phyloP scores from a whole-genome alignment of 371 early-diverging fungal genomes.

The Syncephalis plumigaleata region DNA sequence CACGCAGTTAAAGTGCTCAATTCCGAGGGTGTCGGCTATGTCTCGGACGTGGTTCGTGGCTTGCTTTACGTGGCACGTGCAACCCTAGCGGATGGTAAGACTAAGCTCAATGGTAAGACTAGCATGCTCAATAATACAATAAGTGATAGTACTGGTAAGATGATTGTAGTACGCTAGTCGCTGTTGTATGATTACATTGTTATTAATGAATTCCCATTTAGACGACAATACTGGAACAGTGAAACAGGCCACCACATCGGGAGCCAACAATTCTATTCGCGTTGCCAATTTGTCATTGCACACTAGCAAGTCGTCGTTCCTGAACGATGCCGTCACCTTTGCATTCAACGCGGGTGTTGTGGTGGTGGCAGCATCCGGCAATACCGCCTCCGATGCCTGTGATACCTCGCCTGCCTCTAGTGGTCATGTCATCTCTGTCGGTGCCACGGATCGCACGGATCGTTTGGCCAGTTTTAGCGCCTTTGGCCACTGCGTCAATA shows the following conservation, averaged over 20 bases:
- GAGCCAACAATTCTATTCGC: constrained; percentile 29
- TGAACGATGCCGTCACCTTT: constrained; percentile 17
- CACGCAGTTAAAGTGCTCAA: constrained; percentile 37
- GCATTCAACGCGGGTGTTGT: constrained; percentile 20
- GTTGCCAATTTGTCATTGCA: constrained; percentile 48
- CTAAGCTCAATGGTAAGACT: constrained; percentile 12
- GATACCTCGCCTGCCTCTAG: constrained; percentile 39
- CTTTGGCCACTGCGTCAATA: constrained; percentile 12
- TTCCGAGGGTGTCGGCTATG: constrained; percentile 9
- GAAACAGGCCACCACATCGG: constrained; percentile 43
- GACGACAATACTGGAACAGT: constrained; percentile 34
- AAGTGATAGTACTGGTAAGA: constrained; percentile 26
- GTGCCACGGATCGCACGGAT: constrained; percentile 37
- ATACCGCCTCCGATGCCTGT: constrained; percentile 29
- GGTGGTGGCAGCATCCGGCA: constrained; percentile 49
- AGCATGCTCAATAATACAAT: constrained; percentile 13
- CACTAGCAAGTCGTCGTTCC: constrained; percentile 25
- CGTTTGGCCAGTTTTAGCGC: constrained; percentile 44
- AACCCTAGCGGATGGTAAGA: constrained; percentile 3
- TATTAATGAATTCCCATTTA: too few species aligned
- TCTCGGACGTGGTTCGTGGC: constrained; percentile 6
- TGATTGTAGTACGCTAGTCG: background rate
- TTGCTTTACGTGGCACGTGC: constrained; percentile 9
- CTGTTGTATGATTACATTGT: constrained; percentile 44
- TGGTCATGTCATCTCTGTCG: constrained; percentile 33